Evolutionary conservation across 192 early-diverging fungal genomes (phyloP).

Genomic region (Coemansia sp.): DNA sequence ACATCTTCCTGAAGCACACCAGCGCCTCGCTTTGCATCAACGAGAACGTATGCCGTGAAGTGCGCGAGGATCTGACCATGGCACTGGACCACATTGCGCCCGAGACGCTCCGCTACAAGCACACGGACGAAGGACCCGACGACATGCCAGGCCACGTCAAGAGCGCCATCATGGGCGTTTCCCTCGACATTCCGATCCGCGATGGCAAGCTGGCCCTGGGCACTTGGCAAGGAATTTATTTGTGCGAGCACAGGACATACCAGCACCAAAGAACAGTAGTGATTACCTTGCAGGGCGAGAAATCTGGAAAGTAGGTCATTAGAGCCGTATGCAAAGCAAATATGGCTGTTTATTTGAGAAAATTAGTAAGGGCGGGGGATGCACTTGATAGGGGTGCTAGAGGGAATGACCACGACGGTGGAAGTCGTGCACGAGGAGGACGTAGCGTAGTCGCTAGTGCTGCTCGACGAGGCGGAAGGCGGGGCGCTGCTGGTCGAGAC

Average conservation of each 20-base stretch:
- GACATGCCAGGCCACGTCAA: conserved; percentile 94
- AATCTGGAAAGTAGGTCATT: conserved; percentile 20
- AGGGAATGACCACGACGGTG: neutral
- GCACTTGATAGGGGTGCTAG: conserved; percentile 27
- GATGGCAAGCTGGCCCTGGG: conserved; percentile 76
- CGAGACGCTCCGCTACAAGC: conserved; percentile 72
- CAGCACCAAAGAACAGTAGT: conserved; percentile 62
- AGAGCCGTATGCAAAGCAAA: neutral
- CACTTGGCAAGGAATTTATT: conserved; percentile 82
- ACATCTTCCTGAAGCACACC: conserved; percentile 88
- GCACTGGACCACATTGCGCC: conserved; percentile 78
- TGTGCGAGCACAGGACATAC: conserved; percentile 69
- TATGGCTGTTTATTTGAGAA: neutral
- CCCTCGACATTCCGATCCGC: conserved; percentile 81
- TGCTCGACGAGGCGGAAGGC: neutral
- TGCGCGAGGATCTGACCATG: conserved; percentile 84
- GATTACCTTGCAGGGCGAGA: conserved; percentile 75
- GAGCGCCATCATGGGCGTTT: conserved; percentile 74
- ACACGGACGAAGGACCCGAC: conserved; percentile 83
- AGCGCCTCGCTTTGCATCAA: conserved; percentile 86
- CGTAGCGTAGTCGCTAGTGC: conserved; percentile 1
- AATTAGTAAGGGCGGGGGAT: conserved; percentile 17
- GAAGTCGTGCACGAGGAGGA: conserved; percentile 3
- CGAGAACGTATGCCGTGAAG: conserved; percentile 78
- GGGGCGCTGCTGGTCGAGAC: neutral